Percentiles rank a stretch among this genome's conserved stretches.
Conservation (phyloP, 768 basidiomycete species). For the Steccherinum ochraceum region DNA sequence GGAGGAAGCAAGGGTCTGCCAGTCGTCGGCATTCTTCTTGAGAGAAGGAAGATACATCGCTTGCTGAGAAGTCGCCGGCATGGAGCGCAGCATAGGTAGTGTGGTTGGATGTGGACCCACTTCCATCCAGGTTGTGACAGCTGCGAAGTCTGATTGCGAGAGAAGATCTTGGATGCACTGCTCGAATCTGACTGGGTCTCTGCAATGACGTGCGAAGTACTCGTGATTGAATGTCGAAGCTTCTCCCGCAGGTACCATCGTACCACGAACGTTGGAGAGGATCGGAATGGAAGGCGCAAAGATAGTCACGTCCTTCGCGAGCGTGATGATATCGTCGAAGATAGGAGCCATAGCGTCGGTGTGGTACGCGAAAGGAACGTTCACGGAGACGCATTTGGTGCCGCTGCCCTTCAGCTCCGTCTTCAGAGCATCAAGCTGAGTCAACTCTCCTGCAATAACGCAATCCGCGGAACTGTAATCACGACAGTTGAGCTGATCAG, state of each 20-base stretch:
- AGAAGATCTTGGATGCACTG: constrained; percentile 40
- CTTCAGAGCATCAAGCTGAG: constrained; percentile 36
- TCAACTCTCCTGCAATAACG: constrained; percentile 52
- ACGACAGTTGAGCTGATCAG: no score
- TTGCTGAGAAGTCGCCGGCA: constrained; percentile 24
- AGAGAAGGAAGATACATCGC: constrained; percentile 41
- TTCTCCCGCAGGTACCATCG: constrained; percentile 48
- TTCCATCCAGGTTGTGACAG: constrained; percentile 52
- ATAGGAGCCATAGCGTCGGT: constrained; percentile 58
- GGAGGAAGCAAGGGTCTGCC: constrained; percentile 38
- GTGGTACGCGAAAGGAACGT: constrained; percentile 62
- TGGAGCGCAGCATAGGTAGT: constrained; percentile 43
- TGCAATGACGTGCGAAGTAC: constrained; percentile 57
- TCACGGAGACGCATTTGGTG: constrained; percentile 36
- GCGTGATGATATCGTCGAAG: constrained; percentile 37
- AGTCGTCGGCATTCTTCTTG: constrained; percentile 35
- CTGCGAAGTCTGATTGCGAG: constrained; percentile 17
- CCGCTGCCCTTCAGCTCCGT: constrained; percentile 29
- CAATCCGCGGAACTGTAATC: constrained; percentile 38
- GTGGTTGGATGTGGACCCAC: constrained; percentile 57
- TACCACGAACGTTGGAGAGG: constrained; percentile 55
- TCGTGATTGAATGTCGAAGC: constrained; percentile 35
- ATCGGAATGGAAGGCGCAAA: constrained; percentile 49
- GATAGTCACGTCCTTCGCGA: constrained; percentile 33
- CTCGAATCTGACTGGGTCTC: constrained; percentile 50